Base-by-base conservation (phyloP, 495 filamentous ascomycete genomes). In the Penicillium coffeae region DNA sequence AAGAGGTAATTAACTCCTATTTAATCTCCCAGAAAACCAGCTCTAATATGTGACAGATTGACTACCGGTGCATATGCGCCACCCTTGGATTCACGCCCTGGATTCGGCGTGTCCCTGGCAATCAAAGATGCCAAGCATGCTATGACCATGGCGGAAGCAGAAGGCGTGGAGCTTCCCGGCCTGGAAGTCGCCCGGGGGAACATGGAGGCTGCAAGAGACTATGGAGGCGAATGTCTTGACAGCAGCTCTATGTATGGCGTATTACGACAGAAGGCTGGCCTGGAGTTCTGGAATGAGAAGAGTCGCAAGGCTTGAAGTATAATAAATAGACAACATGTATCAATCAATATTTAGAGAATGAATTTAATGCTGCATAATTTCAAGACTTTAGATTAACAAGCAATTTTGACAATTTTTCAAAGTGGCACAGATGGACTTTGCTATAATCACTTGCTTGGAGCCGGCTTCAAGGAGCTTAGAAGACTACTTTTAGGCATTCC, bases 81-180 rank as follows among this genome's bases (percentile, higher is more conserved):
- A 5, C 61, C 65, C 3, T 37, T 72, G 25, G 60, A 64, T 27
- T 65, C 67, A 1, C 67, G 66, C 33, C 71, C 72, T 33, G 72
- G 72, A 8, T 76, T 74, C 39, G 70, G 67, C 12, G 72, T 74
- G 6, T 71, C 68, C 0, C 42, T 73, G 13, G 68, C 72, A 15
- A 76, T 76, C 47, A 76, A 76, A 43, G 72, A 76, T 52, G 71
- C 72, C 12, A 65, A 62, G 9, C 68, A 73, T 50, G 71, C 68
- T 0, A 58, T 69, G 48, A 38, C 56, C 2, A 70, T 74, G 51
- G 68, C 71, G 2, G 37, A 66, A 43, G 62, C 66, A 10, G 55
- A 62, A 36, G 55, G 63, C 3, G 64, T 71, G 33, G 38, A 70
- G 33, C 57, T 74, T 33, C 71, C 71, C n/a, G 65, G 65, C 9